Conservation (phyloP, 148 eudicot species). For the Rhododendron vialii region DNA sequence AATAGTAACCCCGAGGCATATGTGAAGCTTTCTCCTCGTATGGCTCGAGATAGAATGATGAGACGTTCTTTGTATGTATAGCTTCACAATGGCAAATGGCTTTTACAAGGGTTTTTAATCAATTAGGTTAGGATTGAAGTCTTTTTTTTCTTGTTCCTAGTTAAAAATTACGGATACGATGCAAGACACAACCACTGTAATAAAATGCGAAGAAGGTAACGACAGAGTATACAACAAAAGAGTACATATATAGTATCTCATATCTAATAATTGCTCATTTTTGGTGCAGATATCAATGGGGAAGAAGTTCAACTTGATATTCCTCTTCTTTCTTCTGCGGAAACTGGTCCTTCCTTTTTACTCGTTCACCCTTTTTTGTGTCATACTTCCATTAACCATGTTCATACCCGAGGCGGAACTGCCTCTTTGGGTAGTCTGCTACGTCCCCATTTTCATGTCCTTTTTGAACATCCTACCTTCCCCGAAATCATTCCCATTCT, state of each 20-base stretch:
- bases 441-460: constrained; percentile 52
- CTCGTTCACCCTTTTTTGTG: constrained; percentile 62
- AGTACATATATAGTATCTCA: neutral
- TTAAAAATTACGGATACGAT: too few species aligned
- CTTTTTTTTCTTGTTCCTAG: too few species aligned
- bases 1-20: too few species aligned
- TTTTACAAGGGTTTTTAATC: neutral
- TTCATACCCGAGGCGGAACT: constrained; percentile 64
- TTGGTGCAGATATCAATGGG: constrained; percentile 49
- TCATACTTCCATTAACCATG: constrained; percentile 65
- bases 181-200: too few species aligned
- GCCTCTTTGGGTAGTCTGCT: constrained; percentile 63
- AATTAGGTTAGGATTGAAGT: too few species aligned
- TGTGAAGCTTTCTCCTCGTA: neutral
- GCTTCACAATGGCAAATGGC: neutral
- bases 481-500: constrained; percentile 57
- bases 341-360: constrained; percentile 63
- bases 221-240: too few species aligned
- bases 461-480: constrained; percentile 50
- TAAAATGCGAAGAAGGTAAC: too few species aligned
- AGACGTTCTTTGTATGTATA: neutral
- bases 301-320: constrained; percentile 58
- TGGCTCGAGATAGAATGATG: neutral
- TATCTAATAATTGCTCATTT: neutral
- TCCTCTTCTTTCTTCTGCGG: constrained; percentile 63